phyloP scores from a whole-genome alignment of 2,329 filamentous ascomycete species.

The Sporothrix curviconia region DNA sequence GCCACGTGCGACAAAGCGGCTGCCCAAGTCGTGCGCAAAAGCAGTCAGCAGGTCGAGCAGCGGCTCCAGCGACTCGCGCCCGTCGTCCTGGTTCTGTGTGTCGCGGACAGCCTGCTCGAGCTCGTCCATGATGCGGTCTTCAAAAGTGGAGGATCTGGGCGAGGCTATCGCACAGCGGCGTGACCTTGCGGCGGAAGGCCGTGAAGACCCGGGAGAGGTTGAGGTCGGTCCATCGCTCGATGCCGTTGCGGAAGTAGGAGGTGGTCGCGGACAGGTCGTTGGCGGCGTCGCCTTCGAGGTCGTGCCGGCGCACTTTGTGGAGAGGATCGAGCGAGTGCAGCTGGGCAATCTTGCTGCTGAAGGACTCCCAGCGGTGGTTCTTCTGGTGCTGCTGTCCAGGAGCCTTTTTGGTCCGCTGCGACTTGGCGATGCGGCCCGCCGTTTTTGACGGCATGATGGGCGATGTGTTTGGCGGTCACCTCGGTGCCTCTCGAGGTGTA shows the following conservation, averaged over 20 bases:
- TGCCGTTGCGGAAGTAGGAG: slow-evolving; percentile 78
- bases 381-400: slow-evolving; percentile 53
- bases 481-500: not conserved
- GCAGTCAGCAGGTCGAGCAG: slow-evolving; percentile 82
- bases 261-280: slow-evolving; percentile 68
- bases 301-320: slow-evolving; percentile 77
- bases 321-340: slow-evolving; percentile 86
- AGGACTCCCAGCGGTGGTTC: slow-evolving; percentile 85
- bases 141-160: slow-evolving; percentile 87
- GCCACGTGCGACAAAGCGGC: slow-evolving; percentile 65
- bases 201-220: slow-evolving; percentile 81
- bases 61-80: slow-evolving; percentile 76
- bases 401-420: slow-evolving; percentile 60
- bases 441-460: slow-evolving; percentile 54
- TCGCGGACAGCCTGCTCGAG: slow-evolving; percentile 68
- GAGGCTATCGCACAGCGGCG: slow-evolving; percentile 78
- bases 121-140: slow-evolving; percentile 73
- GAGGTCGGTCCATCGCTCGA: slow-evolving; percentile 86
- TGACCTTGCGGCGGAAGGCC: slow-evolving; percentile 66
- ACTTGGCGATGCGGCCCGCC: slow-evolving; percentile 62
- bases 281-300: slow-evolving; percentile 55
- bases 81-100: slow-evolving; percentile 41
- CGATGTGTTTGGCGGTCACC: not conserved
- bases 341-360: slow-evolving; percentile 82
- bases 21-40: slow-evolving; percentile 88